Evolutionary conservation across 352 stramenopile species (phyloP).

Genomic region (Pythium coloratum): DNA sequence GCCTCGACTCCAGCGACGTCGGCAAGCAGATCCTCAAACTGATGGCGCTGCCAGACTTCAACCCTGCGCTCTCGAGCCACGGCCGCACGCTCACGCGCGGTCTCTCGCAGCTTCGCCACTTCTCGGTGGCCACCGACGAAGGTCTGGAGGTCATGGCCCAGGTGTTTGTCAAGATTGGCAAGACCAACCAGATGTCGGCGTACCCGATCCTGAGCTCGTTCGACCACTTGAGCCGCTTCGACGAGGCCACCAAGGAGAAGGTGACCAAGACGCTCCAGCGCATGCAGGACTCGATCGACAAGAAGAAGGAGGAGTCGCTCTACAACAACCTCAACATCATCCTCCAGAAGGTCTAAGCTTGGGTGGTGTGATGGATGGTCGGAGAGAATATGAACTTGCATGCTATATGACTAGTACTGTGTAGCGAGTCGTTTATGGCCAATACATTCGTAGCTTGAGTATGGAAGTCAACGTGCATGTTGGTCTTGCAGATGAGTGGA

Average conservation of each 20-base stretch:
- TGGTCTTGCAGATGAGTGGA: background rate
- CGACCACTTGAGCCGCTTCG: conserved; percentile 74
- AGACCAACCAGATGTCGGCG: conserved; percentile 85
- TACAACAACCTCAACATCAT: conserved; percentile 89
- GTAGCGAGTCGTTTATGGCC: conserved; percentile 1
- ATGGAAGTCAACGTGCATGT: background rate
- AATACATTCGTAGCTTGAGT: conserved; percentile 1
- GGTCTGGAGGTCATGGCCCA: conserved; percentile 71
- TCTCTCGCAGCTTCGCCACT: conserved; percentile 74
- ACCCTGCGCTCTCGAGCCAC: conserved; percentile 73
- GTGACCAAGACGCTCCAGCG: conserved; percentile 52
- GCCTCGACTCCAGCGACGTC: conserved; percentile 61
- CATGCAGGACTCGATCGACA: conserved; percentile 79
- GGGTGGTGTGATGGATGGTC: background rate
- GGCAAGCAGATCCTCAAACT: conserved; percentile 72
- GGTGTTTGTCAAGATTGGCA: conserved; percentile 76
- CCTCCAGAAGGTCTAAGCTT: conserved; percentile 69
- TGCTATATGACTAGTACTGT: conserved; percentile 1
- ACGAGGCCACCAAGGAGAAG: conserved; percentile 57
- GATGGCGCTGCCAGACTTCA: conserved; percentile 69
- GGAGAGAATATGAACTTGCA: background rate
- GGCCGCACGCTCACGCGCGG: conserved; percentile 61
- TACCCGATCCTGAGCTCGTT: conserved; percentile 83
- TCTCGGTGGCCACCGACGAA: conserved; percentile 73
- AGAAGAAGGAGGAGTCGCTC: conserved; percentile 79